phyloP scores from a whole-genome alignment of 768 basidiomycete genomes.

The Suillus luteus region DNA sequence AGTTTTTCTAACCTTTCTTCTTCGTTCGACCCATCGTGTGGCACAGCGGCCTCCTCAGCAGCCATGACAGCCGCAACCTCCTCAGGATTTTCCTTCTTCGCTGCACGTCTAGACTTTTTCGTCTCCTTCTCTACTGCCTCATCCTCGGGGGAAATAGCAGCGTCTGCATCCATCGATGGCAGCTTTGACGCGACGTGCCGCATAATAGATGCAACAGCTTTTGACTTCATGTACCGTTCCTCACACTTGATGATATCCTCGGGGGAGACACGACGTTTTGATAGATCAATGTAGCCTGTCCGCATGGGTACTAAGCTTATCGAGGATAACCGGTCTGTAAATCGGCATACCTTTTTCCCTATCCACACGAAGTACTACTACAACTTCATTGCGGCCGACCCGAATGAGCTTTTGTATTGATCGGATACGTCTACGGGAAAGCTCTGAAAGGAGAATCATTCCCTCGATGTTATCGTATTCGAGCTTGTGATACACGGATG shows the following conservation, averaged over 20 bases:
- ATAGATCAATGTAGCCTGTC: slow-evolving; percentile 96
- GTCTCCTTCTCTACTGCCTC: slow-evolving; percentile 48
- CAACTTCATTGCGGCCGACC: slow-evolving; percentile 97
- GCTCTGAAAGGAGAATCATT: slow-evolving; percentile 98
- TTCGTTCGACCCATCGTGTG: slow-evolving; percentile 50
- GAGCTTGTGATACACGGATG: slow-evolving; percentile 51
- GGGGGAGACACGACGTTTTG: slow-evolving; percentile 95
- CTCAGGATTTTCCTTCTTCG: slow-evolving; percentile 45
- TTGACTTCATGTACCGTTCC: slow-evolving; percentile 97
- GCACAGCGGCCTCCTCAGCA: slow-evolving; percentile 35
- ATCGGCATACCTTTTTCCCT: slow-evolving; percentile 87
- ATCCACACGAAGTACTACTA: slow-evolving; percentile 96
- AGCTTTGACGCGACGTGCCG: slow-evolving; percentile 87
- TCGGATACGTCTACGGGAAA: slow-evolving; percentile 92
- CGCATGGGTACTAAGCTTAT: slow-evolving; percentile 1
- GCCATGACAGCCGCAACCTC: slow-evolving; percentile 48
- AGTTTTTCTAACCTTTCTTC: slow-evolving; percentile 82
- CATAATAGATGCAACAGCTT: slow-evolving; percentile 92
- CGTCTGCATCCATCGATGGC: slow-evolving; percentile 42
- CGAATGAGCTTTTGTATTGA: slow-evolving; percentile 98
- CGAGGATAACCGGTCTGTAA: background rate
- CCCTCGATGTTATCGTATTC: slow-evolving; percentile 99
- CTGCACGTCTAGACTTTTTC: slow-evolving; percentile 48
- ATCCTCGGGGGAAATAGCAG: slow-evolving; percentile 24
- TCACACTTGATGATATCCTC: slow-evolving; percentile 99